Conservation (phyloP, 2,329 filamentous ascomycete species). For the Aspergillus cejpii region DNA sequence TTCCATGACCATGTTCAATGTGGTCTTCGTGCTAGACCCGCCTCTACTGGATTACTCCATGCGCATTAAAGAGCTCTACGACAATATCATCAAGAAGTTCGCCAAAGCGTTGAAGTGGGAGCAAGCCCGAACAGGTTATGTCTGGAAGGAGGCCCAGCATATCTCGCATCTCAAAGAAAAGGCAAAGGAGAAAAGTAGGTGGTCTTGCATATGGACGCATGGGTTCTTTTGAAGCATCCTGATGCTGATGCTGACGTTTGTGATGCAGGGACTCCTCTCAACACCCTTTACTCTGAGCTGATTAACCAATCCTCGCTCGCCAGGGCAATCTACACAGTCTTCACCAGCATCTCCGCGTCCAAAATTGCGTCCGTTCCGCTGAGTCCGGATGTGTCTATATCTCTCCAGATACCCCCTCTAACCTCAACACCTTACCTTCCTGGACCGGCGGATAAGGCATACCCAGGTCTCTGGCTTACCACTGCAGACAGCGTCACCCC, state of each 20-base stretch:
- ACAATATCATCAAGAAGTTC: conserved; percentile 84
- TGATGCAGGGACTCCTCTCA: conserved; percentile 29
- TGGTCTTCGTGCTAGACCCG: conserved; percentile 85
- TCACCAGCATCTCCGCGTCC: conserved; percentile 71
- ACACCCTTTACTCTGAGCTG: conserved; percentile 39
- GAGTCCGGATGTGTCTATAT: conserved; percentile 55
- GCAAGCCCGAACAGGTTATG: conserved; percentile 81
- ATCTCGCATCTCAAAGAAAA: conserved; percentile 77
- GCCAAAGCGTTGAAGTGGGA: conserved; percentile 90
- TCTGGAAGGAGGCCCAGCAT: conserved; percentile 81
- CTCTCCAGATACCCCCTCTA: conserved; percentile 56
- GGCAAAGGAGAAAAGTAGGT: conserved; percentile 55
- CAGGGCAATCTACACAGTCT: conserved; percentile 73
- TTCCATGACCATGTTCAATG: conserved; percentile 94
- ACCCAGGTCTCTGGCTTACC: conserved; percentile 75
- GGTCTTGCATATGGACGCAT: background rate
- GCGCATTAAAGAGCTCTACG: conserved; percentile 71
- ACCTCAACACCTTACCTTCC: conserved; percentile 68
- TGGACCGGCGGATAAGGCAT: conserved; percentile 59
- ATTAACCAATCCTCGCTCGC: conserved; percentile 67
- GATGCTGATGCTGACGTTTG: conserved; percentile 18
- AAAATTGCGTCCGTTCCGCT: conserved; percentile 80
- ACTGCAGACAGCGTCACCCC: conserved; percentile 73
- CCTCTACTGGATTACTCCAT: conserved; percentile 68
- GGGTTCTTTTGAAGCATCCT: background rate